A percentile compares a stretch with the other conserved stretches of the same genome.
These are phyloP conservation scores for Arctium minus DNA, from an alignment of 129 eudicot species.

Conservation along the genomic window DNA sequence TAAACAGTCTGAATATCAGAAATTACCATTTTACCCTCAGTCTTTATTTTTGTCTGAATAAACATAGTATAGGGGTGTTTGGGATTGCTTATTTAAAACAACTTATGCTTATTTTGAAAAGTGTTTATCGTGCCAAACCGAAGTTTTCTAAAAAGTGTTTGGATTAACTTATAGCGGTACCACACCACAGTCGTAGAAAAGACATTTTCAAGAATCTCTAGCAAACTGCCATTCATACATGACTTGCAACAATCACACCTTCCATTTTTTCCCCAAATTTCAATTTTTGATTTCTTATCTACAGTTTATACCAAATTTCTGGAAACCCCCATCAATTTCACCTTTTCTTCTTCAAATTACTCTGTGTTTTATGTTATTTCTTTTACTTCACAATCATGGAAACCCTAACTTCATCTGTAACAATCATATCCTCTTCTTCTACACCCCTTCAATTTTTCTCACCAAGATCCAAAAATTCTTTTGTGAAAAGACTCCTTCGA, in stretches of 20 bases:
- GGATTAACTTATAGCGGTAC: no score
- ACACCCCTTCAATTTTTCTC: conserved; percentile 45
- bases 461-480: conserved; percentile 34
- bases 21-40: no score
- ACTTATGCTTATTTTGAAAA: no score
- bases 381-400: conserved; percentile 36
- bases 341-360: background rate
- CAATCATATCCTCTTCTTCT: conserved; percentile 38
- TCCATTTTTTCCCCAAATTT: conserved; percentile 1
- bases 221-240: conserved; percentile 10
- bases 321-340: conserved; percentile 12
- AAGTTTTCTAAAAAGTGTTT: no score
- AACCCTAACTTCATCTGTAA: conserved; percentile 47
- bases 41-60: no score
- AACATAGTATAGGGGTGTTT: no score
- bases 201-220: background rate
- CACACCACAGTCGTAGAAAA: no score
- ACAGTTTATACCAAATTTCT: conserved; percentile 2
- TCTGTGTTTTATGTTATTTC: background rate
- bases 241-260: background rate
- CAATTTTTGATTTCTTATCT: background rate
- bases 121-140: no score
- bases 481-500: conserved; percentile 38
- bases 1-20: no score
- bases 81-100: no score